These are phyloP conservation scores for Aspergillus pseudoviridinutans DNA, from an alignment of 2,329 filamentous ascomycete genomes.

Conservation along the genomic window DNA sequence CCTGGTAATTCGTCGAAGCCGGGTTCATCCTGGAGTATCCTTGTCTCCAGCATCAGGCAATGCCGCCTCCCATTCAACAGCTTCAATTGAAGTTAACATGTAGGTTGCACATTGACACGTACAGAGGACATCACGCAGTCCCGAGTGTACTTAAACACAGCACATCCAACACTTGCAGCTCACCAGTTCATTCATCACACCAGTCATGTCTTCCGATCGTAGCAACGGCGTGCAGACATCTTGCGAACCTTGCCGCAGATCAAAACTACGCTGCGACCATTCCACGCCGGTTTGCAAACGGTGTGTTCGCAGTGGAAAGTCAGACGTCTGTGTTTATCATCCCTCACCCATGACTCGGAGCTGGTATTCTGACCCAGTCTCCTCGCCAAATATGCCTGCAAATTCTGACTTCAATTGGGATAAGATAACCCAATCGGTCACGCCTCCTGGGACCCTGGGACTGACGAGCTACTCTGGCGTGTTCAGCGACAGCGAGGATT, in stretches of 20 bases:
- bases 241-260: conserved; percentile 24
- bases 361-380: conserved; percentile 3
- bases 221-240: conserved; percentile 16
- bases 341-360: conserved; percentile 11
- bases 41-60: no score
- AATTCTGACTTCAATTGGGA: background rate
- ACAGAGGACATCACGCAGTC: no score
- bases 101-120: no score
- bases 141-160: no score
- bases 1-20: no score
- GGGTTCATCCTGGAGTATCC: no score
- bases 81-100: no score
- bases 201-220: background rate
- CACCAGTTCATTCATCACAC: no score
- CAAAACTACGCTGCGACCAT: conserved; percentile 23
- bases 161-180: no score
- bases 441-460: no score
- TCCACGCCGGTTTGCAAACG: conserved; percentile 17
- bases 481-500: conserved; percentile 11
- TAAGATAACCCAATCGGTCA: background rate
- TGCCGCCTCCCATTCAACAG: no score
- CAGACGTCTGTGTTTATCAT: conserved; percentile 17
- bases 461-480: conserved; percentile 17
- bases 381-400: background rate
- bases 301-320: conserved; percentile 13